Evolutionary conservation across 352 stramenopile genomes (phyloP).

Genomic region (Plasmopara viticola): DNA sequence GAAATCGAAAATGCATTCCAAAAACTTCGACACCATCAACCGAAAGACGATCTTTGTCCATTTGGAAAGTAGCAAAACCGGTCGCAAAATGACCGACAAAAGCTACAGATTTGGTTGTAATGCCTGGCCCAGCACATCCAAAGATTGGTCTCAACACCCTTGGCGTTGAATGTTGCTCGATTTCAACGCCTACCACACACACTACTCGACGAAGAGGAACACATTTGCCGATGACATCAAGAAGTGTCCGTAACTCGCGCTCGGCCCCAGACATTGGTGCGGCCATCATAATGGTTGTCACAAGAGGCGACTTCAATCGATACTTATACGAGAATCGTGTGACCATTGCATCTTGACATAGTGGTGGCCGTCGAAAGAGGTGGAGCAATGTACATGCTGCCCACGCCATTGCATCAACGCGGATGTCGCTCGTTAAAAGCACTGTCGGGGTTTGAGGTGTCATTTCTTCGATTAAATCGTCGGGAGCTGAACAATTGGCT

Average conservation of each 20-base stretch:
- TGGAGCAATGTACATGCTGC: conserved; percentile 41
- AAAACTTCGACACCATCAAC: conserved; percentile 34
- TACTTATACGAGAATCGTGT: conserved; percentile 34
- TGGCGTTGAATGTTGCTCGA: conserved; percentile 5
- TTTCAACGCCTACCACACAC: conserved; percentile 36
- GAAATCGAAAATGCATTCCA: conserved; percentile 36
- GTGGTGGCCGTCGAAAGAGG: conserved; percentile 21
- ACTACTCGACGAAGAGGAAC: conserved; percentile 26
- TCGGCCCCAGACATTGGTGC: conserved; percentile 28
- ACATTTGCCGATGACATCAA: conserved; percentile 37
- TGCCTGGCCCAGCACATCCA: conserved; percentile 29
- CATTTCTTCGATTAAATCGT: conserved; percentile 14
- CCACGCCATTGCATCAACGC: conserved; percentile 44
- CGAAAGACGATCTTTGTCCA: conserved; percentile 39
- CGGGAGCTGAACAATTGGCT: conserved; percentile 21
- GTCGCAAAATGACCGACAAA: conserved; percentile 35
- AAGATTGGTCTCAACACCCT: conserved; percentile 23
- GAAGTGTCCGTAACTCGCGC: conserved; percentile 25
- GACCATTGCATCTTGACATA: conserved; percentile 43
- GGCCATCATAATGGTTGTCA: conserved; percentile 26
- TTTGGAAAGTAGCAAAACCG: conserved; percentile 25
- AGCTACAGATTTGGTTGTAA: conserved; percentile 19
- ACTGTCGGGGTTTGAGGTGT: conserved; percentile 15
- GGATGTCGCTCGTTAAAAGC: conserved; percentile 33
- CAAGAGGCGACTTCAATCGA: conserved; percentile 16